Conservation (phyloP, 2,329 filamentous ascomycete species). For the Stromatinia cepivora region DNA sequence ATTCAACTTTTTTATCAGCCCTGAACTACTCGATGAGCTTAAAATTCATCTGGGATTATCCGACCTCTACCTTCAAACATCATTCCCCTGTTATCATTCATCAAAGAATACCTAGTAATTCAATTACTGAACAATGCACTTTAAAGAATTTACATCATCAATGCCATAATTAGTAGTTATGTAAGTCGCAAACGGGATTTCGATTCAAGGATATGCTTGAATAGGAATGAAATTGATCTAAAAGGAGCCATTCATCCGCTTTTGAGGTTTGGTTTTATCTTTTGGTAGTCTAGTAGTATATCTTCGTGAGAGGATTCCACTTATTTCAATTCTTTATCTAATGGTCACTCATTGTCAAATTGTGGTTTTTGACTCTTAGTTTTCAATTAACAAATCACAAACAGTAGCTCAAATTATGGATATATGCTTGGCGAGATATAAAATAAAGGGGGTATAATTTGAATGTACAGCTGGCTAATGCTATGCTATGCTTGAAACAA, state of each 20-base stretch:
- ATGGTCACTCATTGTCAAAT: background rate
- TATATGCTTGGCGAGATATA: background rate
- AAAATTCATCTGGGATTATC: slow-evolving; percentile 4
- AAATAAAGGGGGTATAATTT: slow-evolving; percentile 1
- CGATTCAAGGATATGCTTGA: background rate
- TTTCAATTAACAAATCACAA: background rate
- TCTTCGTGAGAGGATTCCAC: background rate
- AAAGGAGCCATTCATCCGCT: background rate
- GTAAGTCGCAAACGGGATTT: background rate
- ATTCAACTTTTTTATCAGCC: slow-evolving; percentile 14
- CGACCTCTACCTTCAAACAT: background rate
- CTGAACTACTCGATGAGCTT: background rate
- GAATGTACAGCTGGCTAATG: background rate
- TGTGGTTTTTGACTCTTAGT: background rate
- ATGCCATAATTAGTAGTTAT: background rate
- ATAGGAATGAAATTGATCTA: too few relatives aligned
- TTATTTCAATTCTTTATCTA: background rate
- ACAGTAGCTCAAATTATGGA: background rate
- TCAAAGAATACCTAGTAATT: slow-evolving; percentile 11
- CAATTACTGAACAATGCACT: background rate
- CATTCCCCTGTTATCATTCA: background rate
- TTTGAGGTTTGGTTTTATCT: background rate
- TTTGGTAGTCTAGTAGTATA: background rate
- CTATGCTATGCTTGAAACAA: slow-evolving; percentile 2
- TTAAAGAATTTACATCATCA: slow-evolving; percentile 15